phyloP scores from a whole-genome alignment of 108 stramenopile genomes.

The Cyclostephanos invisitatus region DNA sequence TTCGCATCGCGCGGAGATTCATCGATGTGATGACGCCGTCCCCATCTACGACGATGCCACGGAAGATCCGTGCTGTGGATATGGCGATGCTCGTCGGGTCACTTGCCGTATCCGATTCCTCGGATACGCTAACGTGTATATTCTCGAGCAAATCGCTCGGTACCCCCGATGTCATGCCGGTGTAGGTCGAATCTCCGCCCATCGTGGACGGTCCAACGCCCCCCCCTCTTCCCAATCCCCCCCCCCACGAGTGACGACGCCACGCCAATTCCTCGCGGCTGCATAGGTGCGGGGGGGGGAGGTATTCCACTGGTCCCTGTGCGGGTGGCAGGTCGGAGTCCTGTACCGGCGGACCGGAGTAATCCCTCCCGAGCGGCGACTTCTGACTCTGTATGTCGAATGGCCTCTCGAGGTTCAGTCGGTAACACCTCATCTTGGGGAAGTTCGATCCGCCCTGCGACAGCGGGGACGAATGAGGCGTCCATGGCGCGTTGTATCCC shows the following conservation, averaged over 20 bases:
- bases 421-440: slow-evolving; percentile 69
- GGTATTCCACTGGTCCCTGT: slow-evolving; percentile 36
- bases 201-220: too few species aligned
- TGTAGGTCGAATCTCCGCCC: background rate
- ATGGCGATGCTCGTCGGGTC: slow-evolving; percentile 62
- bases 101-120: slow-evolving; percentile 3
- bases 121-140: slow-evolving; percentile 30
- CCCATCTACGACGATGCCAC: slow-evolving; percentile 73
- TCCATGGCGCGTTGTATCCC: slow-evolving; percentile 4
- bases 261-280: slow-evolving; percentile 15
- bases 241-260: slow-evolving; percentile 32
- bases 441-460: slow-evolving; percentile 16
- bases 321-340: slow-evolving; percentile 39
- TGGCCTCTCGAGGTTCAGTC: slow-evolving; percentile 71
- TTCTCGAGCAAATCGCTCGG: slow-evolving; percentile 25
- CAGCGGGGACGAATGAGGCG: slow-evolving; percentile 3
- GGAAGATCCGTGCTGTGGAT: slow-evolving; percentile 80
- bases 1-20: slow-evolving; percentile 77
- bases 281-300: slow-evolving; percentile 39
- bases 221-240: background rate
- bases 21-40: slow-evolving; percentile 74
- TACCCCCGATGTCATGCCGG: background rate
- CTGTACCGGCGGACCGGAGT: slow-evolving; percentile 33
- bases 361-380: slow-evolving; percentile 31
- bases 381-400: slow-evolving; percentile 28